Base-by-base conservation (phyloP, 495 filamentous ascomycete genomes). In the Chaetomidium leptoderma region DNA sequence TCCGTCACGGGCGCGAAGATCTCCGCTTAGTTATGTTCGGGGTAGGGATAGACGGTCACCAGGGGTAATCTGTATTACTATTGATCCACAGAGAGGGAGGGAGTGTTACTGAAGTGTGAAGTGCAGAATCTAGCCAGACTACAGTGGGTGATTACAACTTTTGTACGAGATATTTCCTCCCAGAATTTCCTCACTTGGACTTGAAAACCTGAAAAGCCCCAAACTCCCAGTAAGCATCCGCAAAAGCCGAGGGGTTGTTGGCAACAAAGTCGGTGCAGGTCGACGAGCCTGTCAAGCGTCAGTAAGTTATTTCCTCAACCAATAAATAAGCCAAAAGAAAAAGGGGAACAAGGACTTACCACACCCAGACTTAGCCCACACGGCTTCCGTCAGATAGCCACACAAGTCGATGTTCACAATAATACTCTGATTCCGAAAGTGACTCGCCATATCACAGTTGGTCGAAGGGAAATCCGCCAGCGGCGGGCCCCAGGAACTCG, bases 361-460 rank as follows among this genome's bases (percentile, higher is more conserved):
- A n/a, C 79, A 79, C 37, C 75, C 76, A 23, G 71, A 74, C 9
- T 47, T 35, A 5, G 57, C 48, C 61, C 71, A 76, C 27, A 77
- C 73, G 1, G 58, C 59, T 33, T 82, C 79, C 7, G 85, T 85
- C 77, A 83, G 85, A 54, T 81, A 76, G 4, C 87, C 86, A 64
- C 86, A 89, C 59, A 90, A 79, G 57, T 86, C 81, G 36, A 83
- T 85, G 60, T 89, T 83, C 42, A 85, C 82, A 58, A 88, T 79
- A 58, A 90, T 86, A 63, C 81, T 81, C 66, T 85, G 74, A 53
- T 86, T 78, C 27, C 65, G 73, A 65, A 90, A 89, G 58, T 85
- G 78, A 11, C 68, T 70, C 32, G 75, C 70, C 36, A 89, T 78
- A 58, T 88, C 76, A 66, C 86, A 90, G 36, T 67, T 63, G 9